A percentile compares a stretch with the other conserved stretches of the same genome.
These are phyloP conservation scores for Vaucheria bursata DNA, from an alignment of 352 stramenopile genomes.

Conservation along the genomic window DNA sequence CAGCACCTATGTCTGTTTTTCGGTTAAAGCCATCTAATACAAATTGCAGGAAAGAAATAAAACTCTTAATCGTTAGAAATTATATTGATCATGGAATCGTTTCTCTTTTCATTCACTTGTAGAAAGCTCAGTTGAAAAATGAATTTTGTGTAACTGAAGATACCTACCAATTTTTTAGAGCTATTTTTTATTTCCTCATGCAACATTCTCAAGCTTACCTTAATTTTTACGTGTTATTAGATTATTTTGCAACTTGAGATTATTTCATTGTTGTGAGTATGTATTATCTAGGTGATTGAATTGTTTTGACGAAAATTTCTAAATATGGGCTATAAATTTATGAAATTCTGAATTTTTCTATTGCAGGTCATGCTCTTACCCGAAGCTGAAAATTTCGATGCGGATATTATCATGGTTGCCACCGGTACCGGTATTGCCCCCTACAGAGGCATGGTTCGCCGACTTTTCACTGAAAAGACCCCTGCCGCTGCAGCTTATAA, in stretches of 20 bases:
- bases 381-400: constrained; percentile 63
- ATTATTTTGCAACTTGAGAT: neutral
- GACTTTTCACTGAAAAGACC: constrained; percentile 72
- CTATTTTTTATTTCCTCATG: too few relatives aligned
- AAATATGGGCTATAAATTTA: too few relatives aligned
- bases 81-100: too few relatives aligned
- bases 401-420: constrained; percentile 77
- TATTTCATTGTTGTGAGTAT: neutral
- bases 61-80: too few relatives aligned
- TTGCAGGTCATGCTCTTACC: constrained; percentile 62
- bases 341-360: too few relatives aligned
- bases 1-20: neutral
- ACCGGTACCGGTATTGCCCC: constrained; percentile 76
- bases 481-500: constrained; percentile 64
- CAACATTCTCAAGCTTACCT: too few relatives aligned
- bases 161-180: too few relatives aligned
- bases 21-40: neutral
- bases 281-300: neutral
- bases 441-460: constrained; percentile 71
- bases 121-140: too few relatives aligned
- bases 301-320: neutral
- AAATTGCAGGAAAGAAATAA: too few relatives aligned
- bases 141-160: too few relatives aligned
- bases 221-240: too few relatives aligned
- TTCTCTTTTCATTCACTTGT: too few relatives aligned